phyloP scores from a whole-genome alignment of 2,329 filamentous ascomycete genomes.

The Fusarium sp. region DNA sequence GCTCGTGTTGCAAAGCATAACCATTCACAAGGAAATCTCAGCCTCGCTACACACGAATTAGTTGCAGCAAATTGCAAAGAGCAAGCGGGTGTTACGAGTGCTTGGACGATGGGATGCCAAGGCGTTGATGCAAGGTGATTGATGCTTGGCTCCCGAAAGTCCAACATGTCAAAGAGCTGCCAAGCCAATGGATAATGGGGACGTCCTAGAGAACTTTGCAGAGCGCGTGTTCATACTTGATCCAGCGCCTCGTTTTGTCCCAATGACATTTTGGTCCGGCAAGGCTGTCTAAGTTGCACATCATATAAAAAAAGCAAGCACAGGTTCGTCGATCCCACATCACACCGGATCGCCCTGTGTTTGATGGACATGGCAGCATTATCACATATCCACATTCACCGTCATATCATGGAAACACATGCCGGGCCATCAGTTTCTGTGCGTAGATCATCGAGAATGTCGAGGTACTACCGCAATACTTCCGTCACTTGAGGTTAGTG shows the following conservation, averaged over 20 bases:
- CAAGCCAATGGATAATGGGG: neutral
- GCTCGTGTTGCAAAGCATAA: slow-evolving; percentile 2
- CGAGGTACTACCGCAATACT: slow-evolving; percentile 2
- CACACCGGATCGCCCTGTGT: slow-evolving; percentile 19
- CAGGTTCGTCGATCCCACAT: slow-evolving; percentile 16
- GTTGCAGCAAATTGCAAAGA: neutral
- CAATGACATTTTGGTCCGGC: slow-evolving; percentile 3
- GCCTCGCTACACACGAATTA: slow-evolving; percentile 4
- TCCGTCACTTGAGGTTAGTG: neutral
- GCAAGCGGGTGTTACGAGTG: neutral
- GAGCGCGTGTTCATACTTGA: neutral
- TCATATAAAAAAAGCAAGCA: slow-evolving; percentile 14
- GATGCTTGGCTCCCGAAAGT: slow-evolving; percentile 9
- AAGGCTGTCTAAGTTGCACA: slow-evolving; percentile 8
- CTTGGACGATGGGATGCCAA: neutral
- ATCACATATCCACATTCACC: slow-evolving; percentile 20
- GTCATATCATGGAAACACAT: slow-evolving; percentile 29
- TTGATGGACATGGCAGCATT: slow-evolving; percentile 9
- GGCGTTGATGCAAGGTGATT: neutral
- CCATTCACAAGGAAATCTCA: neutral
- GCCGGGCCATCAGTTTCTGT: slow-evolving; percentile 7
- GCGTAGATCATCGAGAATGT: slow-evolving; percentile 6
- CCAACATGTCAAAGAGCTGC: neutral
- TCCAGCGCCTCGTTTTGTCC: neutral
- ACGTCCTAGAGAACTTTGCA: too few relatives aligned